Base-by-base conservation (phyloP, 805 yeast species). In the Myxozyma udenii region DNA sequence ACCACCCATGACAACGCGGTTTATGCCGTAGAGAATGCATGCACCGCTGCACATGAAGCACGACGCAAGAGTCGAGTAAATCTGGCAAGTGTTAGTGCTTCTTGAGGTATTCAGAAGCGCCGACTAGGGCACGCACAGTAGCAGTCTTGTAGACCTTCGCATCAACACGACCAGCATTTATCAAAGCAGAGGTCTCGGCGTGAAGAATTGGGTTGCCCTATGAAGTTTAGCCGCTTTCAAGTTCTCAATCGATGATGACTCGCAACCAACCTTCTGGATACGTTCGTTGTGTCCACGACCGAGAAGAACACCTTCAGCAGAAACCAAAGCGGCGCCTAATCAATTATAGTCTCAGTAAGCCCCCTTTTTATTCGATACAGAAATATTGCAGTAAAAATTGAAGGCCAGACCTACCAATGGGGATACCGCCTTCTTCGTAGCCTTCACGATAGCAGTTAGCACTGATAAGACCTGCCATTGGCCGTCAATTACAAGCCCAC, bases 1-100 rank as follows among this genome's bases (percentile, higher is more conserved):
- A 55, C 60, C 60, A 26, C 96, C 96, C 68, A 89, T 63, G 0
- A 91, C 97, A 38, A 87, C 84, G 58, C 97, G 77, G 63, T 84
- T 83, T 61, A 91, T 78, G 37, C 95, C 96, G 71, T 89, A 91
- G 76, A 91, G 74, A 46, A 91, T 64, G 58, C 91, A 85, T 4
- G 97, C 95, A 19, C 98, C 98, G 3, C 93, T 80, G 68, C 98
- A 91, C 97, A 91, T 91, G 61, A 83, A 78, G 68, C 98, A 91
- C 2, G 98, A 97, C 5, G 95, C 86, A 60, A 91, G 73, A 0
- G 96, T 86, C 26, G 97, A 89, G 71, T 89, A 91, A 78, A 88
- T 78, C 58, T 54, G 28, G n/a, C 14, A n/a, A 23, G 9, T 39
- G 24, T 11, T 4, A 24, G 7, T 23, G 9, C 5, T n/a, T 14